phyloP scores from a whole-genome alignment of 78 protist species.

The Bodo saltans region DNA sequence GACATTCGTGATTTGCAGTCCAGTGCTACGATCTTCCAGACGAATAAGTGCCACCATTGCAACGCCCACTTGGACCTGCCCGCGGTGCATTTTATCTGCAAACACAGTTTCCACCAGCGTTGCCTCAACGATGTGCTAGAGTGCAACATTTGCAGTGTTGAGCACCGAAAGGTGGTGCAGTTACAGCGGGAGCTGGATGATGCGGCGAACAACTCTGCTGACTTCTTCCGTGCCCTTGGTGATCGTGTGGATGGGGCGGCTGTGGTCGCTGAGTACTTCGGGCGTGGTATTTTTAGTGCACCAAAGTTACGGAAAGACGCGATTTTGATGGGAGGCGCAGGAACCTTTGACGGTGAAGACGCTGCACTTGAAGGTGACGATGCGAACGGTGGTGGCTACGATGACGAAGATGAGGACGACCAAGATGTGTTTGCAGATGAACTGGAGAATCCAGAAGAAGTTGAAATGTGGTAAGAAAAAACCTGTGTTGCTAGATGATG shows the following conservation, averaged over 20 bases:
- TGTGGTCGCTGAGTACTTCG: constrained; percentile 83
- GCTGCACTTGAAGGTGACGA: too few relatives aligned
- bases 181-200: background rate
- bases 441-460: too few relatives aligned
- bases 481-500: too few relatives aligned
- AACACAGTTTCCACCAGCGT: constrained; percentile 77
- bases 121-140: constrained; percentile 54
- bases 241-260: constrained; percentile 87
- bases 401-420: too few relatives aligned
- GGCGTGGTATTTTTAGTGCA: constrained; percentile 58
- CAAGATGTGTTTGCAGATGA: too few relatives aligned
- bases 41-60: constrained; percentile 65
- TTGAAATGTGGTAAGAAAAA: too few relatives aligned
- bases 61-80: constrained; percentile 75
- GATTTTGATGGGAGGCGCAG: too few relatives aligned
- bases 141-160: constrained; percentile 17
- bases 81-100: constrained; percentile 83
- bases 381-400: too few relatives aligned
- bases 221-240: background rate
- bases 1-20: constrained; percentile 57
- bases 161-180: background rate
- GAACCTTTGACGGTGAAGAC: too few relatives aligned
- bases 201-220: background rate
- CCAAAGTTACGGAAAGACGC: too few relatives aligned
- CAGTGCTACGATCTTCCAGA: constrained; percentile 69